These are phyloP conservation scores for Cladophialophora immunda DNA, from an alignment of 2,329 filamentous ascomycete species.

Conservation along the genomic window DNA sequence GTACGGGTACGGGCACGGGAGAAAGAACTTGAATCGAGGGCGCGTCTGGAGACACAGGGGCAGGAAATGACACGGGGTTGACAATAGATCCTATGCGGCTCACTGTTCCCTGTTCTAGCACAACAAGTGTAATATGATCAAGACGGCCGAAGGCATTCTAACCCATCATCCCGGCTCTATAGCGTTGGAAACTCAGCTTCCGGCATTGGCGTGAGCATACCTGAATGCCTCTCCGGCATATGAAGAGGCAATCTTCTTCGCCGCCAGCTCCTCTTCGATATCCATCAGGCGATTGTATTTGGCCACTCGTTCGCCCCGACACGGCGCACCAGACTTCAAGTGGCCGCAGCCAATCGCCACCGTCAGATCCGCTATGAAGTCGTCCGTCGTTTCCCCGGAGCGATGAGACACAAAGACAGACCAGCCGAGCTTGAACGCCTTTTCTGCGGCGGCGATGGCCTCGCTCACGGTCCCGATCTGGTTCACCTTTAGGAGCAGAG, in stretches of 20 bases:
- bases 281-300: constrained; percentile 58
- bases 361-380: constrained; percentile 55
- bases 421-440: constrained; percentile 49
- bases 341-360: constrained; percentile 52
- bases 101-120: background rate
- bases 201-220: no score
- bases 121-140: no score
- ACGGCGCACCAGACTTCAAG: constrained; percentile 53
- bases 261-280: constrained; percentile 47
- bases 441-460: constrained; percentile 48
- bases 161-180: no score
- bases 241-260: background rate
- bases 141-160: no score
- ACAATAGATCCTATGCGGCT: no score
- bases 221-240: constrained; percentile 16
- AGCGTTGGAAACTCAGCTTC: no score
- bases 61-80: no score
- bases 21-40: no score
- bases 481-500: constrained; percentile 54
- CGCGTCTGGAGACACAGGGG: no score
- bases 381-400: constrained; percentile 54
- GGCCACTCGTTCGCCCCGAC: constrained; percentile 52
- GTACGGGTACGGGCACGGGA: no score
- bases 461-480: constrained; percentile 55
- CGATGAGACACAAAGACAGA: constrained; percentile 56